phyloP scores from a whole-genome alignment of 768 basidiomycete genomes.

The Psilocybe azurescens region DNA sequence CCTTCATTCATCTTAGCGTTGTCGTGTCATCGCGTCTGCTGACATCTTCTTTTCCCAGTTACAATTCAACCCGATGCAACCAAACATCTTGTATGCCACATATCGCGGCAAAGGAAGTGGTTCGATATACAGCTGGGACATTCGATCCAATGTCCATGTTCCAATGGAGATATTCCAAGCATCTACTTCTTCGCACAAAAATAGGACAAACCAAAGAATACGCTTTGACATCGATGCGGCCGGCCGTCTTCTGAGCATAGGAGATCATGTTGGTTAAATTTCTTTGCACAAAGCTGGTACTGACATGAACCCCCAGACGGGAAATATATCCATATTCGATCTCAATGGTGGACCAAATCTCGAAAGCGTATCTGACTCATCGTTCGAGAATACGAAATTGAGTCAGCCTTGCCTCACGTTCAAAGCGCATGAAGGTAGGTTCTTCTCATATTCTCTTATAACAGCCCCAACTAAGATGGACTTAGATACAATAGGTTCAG shows the following conservation, averaged over 20 bases:
- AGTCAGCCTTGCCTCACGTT: slow-evolving; percentile 42
- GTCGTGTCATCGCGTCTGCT: neutral
- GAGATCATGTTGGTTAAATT: slow-evolving; percentile 64
- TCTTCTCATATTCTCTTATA: neutral
- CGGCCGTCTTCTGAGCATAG: slow-evolving; percentile 67
- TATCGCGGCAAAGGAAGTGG: slow-evolving; percentile 64
- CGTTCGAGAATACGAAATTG: neutral
- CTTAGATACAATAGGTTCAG: slow-evolving; percentile 75
- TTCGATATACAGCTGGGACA: slow-evolving; percentile 81
- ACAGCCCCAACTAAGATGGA: neutral
- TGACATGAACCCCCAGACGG: slow-evolving; percentile 45
- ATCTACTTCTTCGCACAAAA: neutral
- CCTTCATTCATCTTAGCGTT: neutral
- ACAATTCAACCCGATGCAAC: slow-evolving; percentile 74
- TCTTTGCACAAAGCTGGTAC: neutral
- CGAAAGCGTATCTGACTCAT: neutral
- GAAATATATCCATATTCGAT: slow-evolving; percentile 65
- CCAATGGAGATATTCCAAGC: slow-evolving; percentile 45
- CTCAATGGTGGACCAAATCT: slow-evolving; percentile 30
- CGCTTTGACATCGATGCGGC: slow-evolving; percentile 77
- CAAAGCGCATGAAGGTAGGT: slow-evolving; percentile 60
- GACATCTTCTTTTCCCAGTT: slow-evolving; percentile 10
- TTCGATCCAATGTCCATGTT: slow-evolving; percentile 58
- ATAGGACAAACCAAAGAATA: slow-evolving; percentile 73
- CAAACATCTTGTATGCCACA: slow-evolving; percentile 78